Evolutionary conservation across 495 filamentous ascomycete genomes (phyloP), one percentile per base, ranked within the genome.

Genomic region (Podospora comata): DNA sequence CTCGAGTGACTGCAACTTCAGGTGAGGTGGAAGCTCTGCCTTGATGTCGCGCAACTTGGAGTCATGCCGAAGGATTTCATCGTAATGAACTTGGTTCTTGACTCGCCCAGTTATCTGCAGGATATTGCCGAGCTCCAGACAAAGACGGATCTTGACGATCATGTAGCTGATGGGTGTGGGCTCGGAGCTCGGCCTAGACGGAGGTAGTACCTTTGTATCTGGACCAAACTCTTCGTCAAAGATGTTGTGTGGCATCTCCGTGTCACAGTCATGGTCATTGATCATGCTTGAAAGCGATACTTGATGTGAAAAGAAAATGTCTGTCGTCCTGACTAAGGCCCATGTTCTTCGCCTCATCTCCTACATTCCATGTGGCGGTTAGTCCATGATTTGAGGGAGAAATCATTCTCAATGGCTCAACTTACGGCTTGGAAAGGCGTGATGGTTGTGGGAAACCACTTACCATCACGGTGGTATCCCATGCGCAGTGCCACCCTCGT

Each of bases 151-250:
- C 82, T 97, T 95, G 32, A 86, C 82, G 65, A 97, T 96, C 87
- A 97, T 87, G 79, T 93, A 97, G 2, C 90, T 91, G 58, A 95
- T 87, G 7, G 91, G 91, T 2, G 95, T 99, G 6, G 91, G 86
- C 76, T 97, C 93, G 20, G 85, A 84, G 48, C 82, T 80, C 11
- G 92, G 90, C 66, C 92, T 84, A 0, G 92, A 87, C 5, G 88
- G 86, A 13, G 95, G 95, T 27, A 98, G 81, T 9, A 84, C 82
- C 74, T 90, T 90, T 70, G 86, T 91, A 60, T 90, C 88, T 60
- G 93, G 90, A 60, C 90, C 88, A 60, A 98, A 91, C 72, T 98
- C 96, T 71, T 97, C 94, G 74, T 99, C 95, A 74, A 92, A 94
- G 27, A 97, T 83, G 76, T 98, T 99, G 69, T 90, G 85, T 18